Base-by-base conservation (phyloP, 108 stramenopile genomes). In the Nannochloropsis salina region DNA sequence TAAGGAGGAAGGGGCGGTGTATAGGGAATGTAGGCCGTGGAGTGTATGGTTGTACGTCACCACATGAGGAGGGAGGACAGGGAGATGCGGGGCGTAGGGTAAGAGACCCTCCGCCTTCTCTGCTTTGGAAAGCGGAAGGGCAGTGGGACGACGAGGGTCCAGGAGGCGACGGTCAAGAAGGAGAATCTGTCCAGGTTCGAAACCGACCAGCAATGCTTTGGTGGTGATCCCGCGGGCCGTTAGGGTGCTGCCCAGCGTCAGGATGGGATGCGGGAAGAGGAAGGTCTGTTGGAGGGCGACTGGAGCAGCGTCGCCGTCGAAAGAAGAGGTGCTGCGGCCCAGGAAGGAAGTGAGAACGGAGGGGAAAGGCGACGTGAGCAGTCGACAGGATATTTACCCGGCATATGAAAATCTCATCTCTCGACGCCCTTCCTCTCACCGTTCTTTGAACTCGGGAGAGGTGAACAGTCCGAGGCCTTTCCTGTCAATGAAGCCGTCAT, bases 401-500 rank as follows among this genome's bases (percentile, higher is more conserved):
- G 10, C 42, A 82, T 15, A 9, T 0, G 5, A 15, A 5, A 44
- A 5, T 5, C 21, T 82, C 8, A 9, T 9, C 43, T 82, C 82
- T 21, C 4, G 15, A 15, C 42, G n/a, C 21, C 44, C 82, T 74
- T 74, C 61, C 6, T 74, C 41, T 10, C 12, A 85, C 41, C 31
- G 41, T 1, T 15, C 21, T 20, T 42, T 43, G 1, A 83, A 44
- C 20, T 83, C 80, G 18, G 84, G 84, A 51, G 42, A 61, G n/a
- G 93, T 91, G 89, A 97, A 96, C 31, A 95, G 92, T 31, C 94
- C 95, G 42, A 97, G 86, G 20, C 96, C 96, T 84, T 95, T 92
- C 82, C 91, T 94, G 80, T 95, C 96, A 85, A 99, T 96, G 93
- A 96, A 94, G 22, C 98, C 98, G 84, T 99, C 98, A 91, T 96